Conservation (phyloP, 768 basidiomycete genomes). For the Tricholoma furcatifolium region DNA sequence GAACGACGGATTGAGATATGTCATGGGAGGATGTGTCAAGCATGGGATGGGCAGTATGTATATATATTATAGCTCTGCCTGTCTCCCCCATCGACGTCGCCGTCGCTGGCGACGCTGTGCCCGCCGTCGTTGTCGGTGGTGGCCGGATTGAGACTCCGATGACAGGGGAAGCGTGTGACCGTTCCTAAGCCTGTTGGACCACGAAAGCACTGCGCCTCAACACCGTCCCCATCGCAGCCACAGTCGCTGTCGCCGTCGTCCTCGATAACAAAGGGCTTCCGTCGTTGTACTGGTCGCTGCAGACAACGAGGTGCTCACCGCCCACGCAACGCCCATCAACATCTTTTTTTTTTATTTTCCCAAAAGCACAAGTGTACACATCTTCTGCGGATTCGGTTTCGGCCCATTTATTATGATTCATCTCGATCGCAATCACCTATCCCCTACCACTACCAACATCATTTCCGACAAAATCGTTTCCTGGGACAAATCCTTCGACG, state of each 20-base stretch:
- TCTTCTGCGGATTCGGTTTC: constrained; percentile 15
- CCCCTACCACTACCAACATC: constrained; percentile 18
- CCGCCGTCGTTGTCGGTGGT: not conserved
- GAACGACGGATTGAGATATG: no score
- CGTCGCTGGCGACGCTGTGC: no score
- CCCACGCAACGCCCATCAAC: constrained; percentile 7
- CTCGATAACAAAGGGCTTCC: not conserved
- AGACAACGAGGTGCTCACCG: no score
- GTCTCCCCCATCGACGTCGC: no score
- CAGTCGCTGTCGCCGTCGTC: not conserved
- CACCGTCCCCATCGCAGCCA: constrained; percentile 2
- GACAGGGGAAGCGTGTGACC: constrained; percentile 16
- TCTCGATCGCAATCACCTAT: constrained; percentile 50
- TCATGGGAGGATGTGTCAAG: not conserved
- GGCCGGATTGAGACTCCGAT: constrained; percentile 16
- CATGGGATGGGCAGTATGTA: not conserved
- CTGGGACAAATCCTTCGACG: constrained; percentile 17
- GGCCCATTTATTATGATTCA: constrained; percentile 41
- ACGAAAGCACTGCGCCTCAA: constrained; percentile 12
- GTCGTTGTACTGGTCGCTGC: not conserved
- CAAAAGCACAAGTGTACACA: not conserved
- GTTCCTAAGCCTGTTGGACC: constrained; percentile 13
- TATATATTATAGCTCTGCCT: no score
- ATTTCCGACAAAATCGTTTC: constrained; percentile 17
- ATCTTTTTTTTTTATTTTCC: constrained; percentile 9